Evolutionary conservation across 129 eudicot genomes (phyloP).

Genomic region (Cynara cardunculus): DNA sequence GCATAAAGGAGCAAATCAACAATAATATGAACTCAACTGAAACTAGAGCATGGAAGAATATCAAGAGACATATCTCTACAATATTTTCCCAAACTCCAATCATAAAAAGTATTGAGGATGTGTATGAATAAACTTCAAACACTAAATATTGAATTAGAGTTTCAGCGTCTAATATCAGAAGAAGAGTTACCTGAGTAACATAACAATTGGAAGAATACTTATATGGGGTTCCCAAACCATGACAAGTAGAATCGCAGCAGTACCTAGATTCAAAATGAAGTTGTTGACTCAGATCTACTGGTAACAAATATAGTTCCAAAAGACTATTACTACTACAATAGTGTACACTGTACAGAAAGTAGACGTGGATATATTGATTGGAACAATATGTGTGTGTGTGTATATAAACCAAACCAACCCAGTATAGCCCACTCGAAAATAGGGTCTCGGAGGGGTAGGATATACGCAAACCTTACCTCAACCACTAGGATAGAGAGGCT

Average conservation of each 20-base stretch:
- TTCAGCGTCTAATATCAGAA: background rate
- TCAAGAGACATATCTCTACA: background rate
- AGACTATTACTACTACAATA: background rate
- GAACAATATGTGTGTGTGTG: background rate
- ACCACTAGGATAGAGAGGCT: no score
- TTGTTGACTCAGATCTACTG: background rate
- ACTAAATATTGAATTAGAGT: background rate
- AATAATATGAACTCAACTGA: background rate
- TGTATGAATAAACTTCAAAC: background rate
- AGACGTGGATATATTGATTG: background rate
- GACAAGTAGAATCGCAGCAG: slow-evolving; percentile 73
- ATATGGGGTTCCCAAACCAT: slow-evolving; percentile 68
- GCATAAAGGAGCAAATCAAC: background rate
- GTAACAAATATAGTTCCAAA: background rate
- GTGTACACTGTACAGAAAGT: background rate
- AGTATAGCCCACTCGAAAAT: background rate
- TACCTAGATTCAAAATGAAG: slow-evolving; percentile 41
- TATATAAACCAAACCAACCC: background rate
- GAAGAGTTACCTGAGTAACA: slow-evolving; percentile 49
- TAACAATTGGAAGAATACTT: slow-evolving; percentile 44
- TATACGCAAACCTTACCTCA: background rate
- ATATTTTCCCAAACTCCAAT: background rate
- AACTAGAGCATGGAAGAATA: background rate
- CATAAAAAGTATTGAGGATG: background rate
- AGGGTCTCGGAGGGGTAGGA: background rate